Evolutionary conservation across 192 early-diverging fungal species (phyloP).

Genomic region (Backusella westeae): DNA sequence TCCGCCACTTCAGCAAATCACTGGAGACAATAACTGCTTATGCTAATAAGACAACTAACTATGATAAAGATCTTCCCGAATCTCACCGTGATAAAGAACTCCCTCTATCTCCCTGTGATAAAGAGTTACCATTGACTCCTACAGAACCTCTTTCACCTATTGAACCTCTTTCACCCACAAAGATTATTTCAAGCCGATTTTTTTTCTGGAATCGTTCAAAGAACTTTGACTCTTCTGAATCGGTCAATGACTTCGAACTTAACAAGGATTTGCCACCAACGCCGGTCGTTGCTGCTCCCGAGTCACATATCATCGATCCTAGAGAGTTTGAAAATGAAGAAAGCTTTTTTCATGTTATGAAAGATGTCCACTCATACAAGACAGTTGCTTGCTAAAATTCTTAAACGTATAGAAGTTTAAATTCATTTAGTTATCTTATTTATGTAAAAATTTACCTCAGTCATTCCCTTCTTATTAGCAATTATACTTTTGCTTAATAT

Average conservation of each 20-base stretch:
- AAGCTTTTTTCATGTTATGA: not conserved
- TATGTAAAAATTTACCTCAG: not conserved
- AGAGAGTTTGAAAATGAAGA: slow-evolving; percentile 2
- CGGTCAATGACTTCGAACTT: not conserved
- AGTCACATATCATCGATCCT: not conserved
- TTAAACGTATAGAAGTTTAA: not conserved
- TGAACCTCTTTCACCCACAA: not conserved
- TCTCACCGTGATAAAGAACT: not conserved
- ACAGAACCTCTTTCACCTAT: not conserved
- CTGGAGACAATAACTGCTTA: not conserved
- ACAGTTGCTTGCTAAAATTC: not conserved
- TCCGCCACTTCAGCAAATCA: not conserved
- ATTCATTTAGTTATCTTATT: not conserved
- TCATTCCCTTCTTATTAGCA: not conserved
- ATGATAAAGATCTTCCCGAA: not conserved
- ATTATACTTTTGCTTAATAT: not conserved
- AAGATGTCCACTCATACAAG: not conserved
- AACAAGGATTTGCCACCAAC: not conserved
- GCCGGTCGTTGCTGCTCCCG: not conserved
- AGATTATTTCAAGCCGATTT: not conserved
- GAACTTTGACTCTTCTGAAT: not conserved
- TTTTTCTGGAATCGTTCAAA: slow-evolving; percentile 4
- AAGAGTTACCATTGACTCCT: not conserved
- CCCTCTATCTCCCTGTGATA: not conserved
- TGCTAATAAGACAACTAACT: not conserved